Conservation (phyloP, 208 protist species). For the Endotrypanum monterogeii region DNA sequence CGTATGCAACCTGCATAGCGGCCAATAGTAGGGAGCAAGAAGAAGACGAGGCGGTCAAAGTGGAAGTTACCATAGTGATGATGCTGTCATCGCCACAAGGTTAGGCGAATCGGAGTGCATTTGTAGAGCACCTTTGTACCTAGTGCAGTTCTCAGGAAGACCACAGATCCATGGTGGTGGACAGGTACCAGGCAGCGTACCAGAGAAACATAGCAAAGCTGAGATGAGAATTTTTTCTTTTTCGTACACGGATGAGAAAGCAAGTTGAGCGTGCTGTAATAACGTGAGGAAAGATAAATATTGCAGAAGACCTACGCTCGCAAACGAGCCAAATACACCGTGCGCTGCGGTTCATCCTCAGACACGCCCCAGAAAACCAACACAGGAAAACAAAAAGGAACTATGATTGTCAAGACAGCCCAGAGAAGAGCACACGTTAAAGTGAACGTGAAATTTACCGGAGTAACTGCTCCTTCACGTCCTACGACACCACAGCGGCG, state of each 20-base stretch:
- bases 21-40: not conserved
- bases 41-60: not conserved
- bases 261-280: not conserved
- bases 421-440: not conserved
- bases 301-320: not conserved
- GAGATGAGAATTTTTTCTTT: not conserved
- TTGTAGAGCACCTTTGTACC: not conserved
- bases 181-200: not conserved
- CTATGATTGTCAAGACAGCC: not conserved
- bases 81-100: not conserved
- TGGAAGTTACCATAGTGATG: not conserved
- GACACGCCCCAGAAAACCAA: not conserved
- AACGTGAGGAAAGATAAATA: not conserved
- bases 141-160: not conserved
- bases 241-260: not conserved
- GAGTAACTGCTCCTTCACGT: not conserved
- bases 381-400: not conserved
- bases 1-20: not conserved
- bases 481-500: not conserved
- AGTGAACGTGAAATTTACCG: not conserved
- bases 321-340: not conserved
- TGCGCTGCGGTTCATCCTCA: not conserved
- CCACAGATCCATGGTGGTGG: not conserved
- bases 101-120: not conserved
- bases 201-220: not conserved